Base-by-base conservation (phyloP, 1,139 yeast genomes). In the Nakaseomyces uthaithaninus region DNA sequence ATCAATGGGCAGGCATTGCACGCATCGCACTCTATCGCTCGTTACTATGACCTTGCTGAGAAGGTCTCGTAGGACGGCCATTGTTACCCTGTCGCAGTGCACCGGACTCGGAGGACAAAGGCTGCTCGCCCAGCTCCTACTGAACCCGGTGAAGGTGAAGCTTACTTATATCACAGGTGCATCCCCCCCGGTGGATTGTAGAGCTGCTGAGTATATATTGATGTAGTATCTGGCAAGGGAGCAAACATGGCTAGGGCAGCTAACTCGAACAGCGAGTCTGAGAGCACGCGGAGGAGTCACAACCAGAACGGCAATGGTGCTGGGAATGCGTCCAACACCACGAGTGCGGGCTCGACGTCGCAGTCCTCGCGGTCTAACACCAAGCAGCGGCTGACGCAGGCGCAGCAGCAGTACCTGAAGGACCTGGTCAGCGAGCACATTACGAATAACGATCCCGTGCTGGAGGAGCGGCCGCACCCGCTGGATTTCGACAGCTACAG, bases 341-440 rank as follows among this genome's bases (percentile, higher is more conserved):
- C 39, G 6, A 34, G 27, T 16, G 30, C 39, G 9, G 38, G 38
- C 3, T 20, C 45, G 5, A 26, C 39, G 19, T 34, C 39, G 4
- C 40, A 40, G 15, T 23, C 27, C 11, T 39, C 52, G n/a, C 45
- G 52, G 25, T 33, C 51, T 9, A 44, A 47, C 22, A 51, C 46
- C 11, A 57, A 57, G 39, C 61, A 57, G 38, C 43, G 60, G 37
- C 45, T 55, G 10, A 55, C 61, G 3, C 48, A 53, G 19, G 54
- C 61, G n/a, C 62, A 59, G 40, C 62, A 57, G 40, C 60, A 52
- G 40, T 59, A 60, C 45, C 42, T 59, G 34, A 53, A 49, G 33
- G 55, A 55, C 24, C 43, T 60, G 11, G 50, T 49, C 7, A 47
- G 43, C 20, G 50, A 50, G 11, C 56, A 59, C 45, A 44, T 60